Conservation (phyloP, 1,139 yeast genomes). For the Blastobotrys ciferrii region DNA sequence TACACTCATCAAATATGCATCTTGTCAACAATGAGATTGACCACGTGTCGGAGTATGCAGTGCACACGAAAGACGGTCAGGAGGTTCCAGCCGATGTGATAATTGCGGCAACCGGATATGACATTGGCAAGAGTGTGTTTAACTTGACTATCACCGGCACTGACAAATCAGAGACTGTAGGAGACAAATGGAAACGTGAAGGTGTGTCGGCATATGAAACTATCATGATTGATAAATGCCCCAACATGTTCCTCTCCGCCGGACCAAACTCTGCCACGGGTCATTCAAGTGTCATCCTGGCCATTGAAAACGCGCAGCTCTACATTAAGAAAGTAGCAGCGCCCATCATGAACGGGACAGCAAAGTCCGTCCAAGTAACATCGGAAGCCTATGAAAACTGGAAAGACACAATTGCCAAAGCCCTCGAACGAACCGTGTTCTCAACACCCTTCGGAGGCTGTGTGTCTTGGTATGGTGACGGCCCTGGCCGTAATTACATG, state of each 20-base stretch:
- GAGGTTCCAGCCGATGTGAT: slow-evolving; percentile 31
- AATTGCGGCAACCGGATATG: slow-evolving; percentile 33
- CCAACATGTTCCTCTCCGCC: slow-evolving; percentile 18
- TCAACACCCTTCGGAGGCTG: slow-evolving; percentile 21
- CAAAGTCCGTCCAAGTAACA: slow-evolving; percentile 15
- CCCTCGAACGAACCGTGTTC: slow-evolving; percentile 16
- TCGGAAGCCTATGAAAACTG: slow-evolving; percentile 19
- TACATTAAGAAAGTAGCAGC: slow-evolving; percentile 16
- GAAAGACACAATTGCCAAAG: slow-evolving; percentile 12
- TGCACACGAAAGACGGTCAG: slow-evolving; percentile 25
- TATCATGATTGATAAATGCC: slow-evolving; percentile 18
- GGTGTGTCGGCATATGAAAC: slow-evolving; percentile 22
- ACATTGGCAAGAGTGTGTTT: slow-evolving; percentile 11
- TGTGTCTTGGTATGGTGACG: slow-evolving; percentile 19
- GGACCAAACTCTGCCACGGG: slow-evolving; percentile 23
- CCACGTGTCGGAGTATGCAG: slow-evolving; percentile 25
- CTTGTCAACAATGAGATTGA: slow-evolving; percentile 25
- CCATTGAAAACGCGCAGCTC: slow-evolving; percentile 19
- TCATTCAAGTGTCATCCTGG: slow-evolving; percentile 21
- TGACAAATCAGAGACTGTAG: slow-evolving; percentile 13
- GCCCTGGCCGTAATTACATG: slow-evolving; percentile 15
- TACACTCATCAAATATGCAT: slow-evolving; percentile 27
- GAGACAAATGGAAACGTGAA: slow-evolving; percentile 17
- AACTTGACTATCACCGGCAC: slow-evolving; percentile 14
- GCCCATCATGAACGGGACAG: slow-evolving; percentile 15